phyloP scores from a whole-genome alignment of 148 eudicot genomes.

The Vaccinium corymbosum region DNA sequence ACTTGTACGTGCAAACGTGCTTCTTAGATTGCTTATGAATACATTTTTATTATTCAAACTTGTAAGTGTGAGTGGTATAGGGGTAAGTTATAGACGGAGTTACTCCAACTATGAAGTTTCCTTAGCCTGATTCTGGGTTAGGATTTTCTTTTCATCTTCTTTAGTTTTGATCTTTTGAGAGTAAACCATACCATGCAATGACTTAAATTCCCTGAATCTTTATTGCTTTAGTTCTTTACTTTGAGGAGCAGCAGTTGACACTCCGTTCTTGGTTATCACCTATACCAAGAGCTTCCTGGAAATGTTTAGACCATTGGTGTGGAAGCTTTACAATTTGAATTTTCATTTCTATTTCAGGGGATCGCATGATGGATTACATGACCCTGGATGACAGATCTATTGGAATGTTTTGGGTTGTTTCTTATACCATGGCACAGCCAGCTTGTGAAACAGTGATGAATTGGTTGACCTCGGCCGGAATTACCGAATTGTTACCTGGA shows the following conservation, averaged over 20 bases:
- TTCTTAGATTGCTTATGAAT: not conserved
- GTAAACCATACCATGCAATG: too few species aligned
- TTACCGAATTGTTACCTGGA: conserved; percentile 62
- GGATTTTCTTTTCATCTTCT: too few species aligned
- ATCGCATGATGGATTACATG: conserved; percentile 78
- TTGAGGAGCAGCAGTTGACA: not conserved
- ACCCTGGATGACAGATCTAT: conserved; percentile 83
- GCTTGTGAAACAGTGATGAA: conserved; percentile 88
- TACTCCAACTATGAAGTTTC: not conserved
- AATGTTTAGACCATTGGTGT: not conserved
- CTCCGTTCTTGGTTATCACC: not conserved
- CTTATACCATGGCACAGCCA: conserved; percentile 88
- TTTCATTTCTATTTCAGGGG: conserved; percentile 45
- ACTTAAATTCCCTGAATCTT: not conserved
- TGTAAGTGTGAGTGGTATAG: not conserved
- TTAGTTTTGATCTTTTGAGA: too few species aligned
- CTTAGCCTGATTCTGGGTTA: not conserved
- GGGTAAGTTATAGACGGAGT: not conserved
- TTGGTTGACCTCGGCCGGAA: conserved; percentile 84
- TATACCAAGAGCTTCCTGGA: not conserved
- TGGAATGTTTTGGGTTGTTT: conserved; percentile 99
- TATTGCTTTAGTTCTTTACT: not conserved
- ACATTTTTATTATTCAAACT: not conserved
- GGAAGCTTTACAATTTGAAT: too few species aligned
- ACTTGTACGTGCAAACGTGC: too few species aligned